Evolutionary conservation across 257 asterid genomes (phyloP).

Genomic region (Capsicum baccatum): DNA sequence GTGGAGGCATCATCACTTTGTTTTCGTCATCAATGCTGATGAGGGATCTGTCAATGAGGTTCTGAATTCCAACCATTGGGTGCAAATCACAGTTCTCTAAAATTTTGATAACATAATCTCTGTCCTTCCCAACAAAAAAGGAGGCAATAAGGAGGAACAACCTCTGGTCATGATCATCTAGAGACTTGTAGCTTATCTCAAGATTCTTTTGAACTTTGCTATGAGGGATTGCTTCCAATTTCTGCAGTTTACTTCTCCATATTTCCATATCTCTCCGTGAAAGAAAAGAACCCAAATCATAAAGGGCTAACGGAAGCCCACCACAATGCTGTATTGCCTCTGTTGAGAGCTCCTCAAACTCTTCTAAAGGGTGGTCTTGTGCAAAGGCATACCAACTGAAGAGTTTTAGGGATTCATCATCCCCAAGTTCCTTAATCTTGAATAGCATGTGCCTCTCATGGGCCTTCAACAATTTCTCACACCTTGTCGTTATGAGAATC

Average conservation of each 20-base stretch:
- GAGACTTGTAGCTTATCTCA: conserved; percentile 29
- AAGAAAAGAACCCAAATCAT: conserved; percentile 28
- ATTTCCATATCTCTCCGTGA: conserved; percentile 16
- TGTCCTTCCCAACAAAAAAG: conserved; percentile 34
- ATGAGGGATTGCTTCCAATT: conserved; percentile 29
- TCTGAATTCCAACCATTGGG: conserved; percentile 33
- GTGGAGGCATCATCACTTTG: conserved; percentile 24
- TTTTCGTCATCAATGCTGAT: conserved; percentile 23
- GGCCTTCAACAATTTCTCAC: conserved; percentile 19
- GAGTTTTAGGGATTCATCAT: conserved; percentile 29
- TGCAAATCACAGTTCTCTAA: conserved; percentile 29
- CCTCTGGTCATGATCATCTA: conserved; percentile 27
- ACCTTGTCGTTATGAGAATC: conserved; percentile 34
- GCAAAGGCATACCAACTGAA: conserved; percentile 34
- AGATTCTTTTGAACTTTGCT: conserved; percentile 28
- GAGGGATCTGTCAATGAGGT: conserved; percentile 34
- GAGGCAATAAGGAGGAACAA: conserved; percentile 30
- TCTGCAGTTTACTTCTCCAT: conserved; percentile 33
- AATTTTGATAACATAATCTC: neutral
- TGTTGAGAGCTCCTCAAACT: conserved; percentile 21
- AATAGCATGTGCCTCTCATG: conserved; percentile 27
- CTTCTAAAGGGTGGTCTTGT: conserved; percentile 29
- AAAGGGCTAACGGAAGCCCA: conserved; percentile 38
- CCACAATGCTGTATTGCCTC: conserved; percentile 23
- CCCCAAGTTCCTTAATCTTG: conserved; percentile 25